These are phyloP conservation scores for Monilinia fructicola DNA, from an alignment of 2,329 filamentous ascomycete species.

Conservation along the genomic window DNA sequence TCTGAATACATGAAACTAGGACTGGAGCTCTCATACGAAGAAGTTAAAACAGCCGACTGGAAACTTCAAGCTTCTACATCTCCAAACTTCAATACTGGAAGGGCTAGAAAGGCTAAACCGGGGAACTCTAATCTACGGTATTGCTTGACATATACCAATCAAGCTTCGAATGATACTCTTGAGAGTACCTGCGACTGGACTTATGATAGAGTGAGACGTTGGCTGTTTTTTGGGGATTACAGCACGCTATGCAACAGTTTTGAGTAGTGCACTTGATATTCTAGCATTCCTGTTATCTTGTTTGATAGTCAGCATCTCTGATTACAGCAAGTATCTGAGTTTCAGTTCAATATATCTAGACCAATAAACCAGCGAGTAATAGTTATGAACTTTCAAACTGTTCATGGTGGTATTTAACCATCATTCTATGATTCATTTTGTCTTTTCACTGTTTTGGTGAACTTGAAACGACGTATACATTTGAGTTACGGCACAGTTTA, in stretches of 20 bases:
- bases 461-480: not conserved
- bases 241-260: not conserved
- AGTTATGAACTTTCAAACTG: not conserved
- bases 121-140: not conserved
- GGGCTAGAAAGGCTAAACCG: not conserved
- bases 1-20: not conserved
- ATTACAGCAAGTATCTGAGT: not conserved
- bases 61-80: not conserved
- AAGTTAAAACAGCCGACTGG: not conserved
- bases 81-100: not conserved
- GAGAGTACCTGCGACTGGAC: not conserved
- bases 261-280: not conserved
- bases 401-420: not conserved
- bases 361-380: not conserved
- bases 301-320: not conserved
- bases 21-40: not conserved
- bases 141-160: not conserved
- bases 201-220: not conserved
- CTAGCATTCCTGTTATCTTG: not conserved
- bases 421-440: not conserved
- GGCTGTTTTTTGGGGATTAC: not conserved
- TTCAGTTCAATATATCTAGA: not conserved
- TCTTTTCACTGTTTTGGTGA: too few species aligned
- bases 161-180: not conserved
- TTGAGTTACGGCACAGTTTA: not conserved